A percentile compares a stretch with the other conserved stretches of the same genome.
Conservation (phyloP, 495 filamentous ascomycete species). For the Choiromyces venosus region DNA sequence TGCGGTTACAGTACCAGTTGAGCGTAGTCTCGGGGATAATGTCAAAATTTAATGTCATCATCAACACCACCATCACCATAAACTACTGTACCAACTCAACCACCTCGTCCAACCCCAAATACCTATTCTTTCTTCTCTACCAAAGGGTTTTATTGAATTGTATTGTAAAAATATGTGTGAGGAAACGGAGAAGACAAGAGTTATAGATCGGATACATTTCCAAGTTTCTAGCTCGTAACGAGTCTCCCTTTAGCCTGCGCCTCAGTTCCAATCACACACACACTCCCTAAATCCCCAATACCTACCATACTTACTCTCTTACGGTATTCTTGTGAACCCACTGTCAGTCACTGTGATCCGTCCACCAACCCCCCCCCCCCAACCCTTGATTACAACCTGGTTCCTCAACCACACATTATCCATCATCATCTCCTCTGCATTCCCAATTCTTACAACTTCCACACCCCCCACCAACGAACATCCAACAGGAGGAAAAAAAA, state of each 20-base stretch:
- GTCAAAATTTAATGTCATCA: constrained; percentile 15
- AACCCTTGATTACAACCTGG: not conserved
- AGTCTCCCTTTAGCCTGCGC: constrained; percentile 4
- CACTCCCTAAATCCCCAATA: constrained; percentile 28
- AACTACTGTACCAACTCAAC: constrained; percentile 3
- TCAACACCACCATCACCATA: constrained; percentile 11
- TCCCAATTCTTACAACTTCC: not conserved
- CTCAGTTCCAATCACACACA: not conserved
- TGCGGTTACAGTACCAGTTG: not conserved
- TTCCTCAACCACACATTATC: not conserved
- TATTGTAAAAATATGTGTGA: not conserved
- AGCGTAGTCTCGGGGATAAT: not conserved
- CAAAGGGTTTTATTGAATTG: not conserved
- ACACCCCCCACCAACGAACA: not conserved
- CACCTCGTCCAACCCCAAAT: not conserved
- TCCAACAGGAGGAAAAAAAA: not conserved
- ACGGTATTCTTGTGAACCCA: constrained; percentile 1
- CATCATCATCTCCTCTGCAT: not conserved
- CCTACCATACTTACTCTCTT: constrained; percentile 30
- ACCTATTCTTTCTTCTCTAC: not conserved
- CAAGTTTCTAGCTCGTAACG: constrained; percentile 5
- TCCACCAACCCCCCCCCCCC: not conserved
- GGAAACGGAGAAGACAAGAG: not conserved
- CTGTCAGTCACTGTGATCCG: not conserved
- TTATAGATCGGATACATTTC: constrained; percentile 2